Evolutionary conservation across 805 yeast genomes (phyloP).

Genomic region (Ogataea kodamae): DNA sequence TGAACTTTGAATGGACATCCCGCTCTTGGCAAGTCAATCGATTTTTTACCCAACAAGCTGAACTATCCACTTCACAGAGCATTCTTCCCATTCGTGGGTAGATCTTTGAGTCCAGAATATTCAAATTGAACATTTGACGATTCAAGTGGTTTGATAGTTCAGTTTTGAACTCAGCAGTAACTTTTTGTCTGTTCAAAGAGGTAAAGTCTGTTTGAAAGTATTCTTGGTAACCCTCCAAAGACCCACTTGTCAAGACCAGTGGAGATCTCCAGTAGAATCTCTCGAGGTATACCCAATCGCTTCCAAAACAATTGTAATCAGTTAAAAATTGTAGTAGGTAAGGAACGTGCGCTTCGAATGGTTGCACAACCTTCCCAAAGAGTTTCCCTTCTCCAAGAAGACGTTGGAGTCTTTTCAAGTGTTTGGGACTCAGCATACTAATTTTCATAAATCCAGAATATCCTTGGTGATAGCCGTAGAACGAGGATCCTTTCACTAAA

Average conservation of each 20-base stretch:
- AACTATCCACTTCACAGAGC: constrained; percentile 67
- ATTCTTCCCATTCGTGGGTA: constrained; percentile 58
- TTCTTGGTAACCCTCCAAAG: constrained; percentile 14
- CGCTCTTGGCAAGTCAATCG: constrained; percentile 42
- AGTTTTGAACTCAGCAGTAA: constrained; percentile 32
- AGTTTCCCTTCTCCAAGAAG: constrained; percentile 44
- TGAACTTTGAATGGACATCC: constrained; percentile 45
- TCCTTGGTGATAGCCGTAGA: constrained; percentile 79
- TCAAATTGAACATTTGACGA: constrained; percentile 10
- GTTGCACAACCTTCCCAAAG: constrained; percentile 39
- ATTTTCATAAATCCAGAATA: constrained; percentile 66
- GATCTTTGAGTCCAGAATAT: constrained; percentile 29
- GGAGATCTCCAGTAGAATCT: constrained; percentile 58
- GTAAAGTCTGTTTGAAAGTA: constrained; percentile 26
- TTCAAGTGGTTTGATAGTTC: constrained; percentile 28
- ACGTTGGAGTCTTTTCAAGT: constrained; percentile 50
- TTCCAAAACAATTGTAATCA: constrained; percentile 82
- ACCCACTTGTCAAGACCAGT: constrained; percentile 23
- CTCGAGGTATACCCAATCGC: constrained; percentile 64
- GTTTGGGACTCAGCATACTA: constrained; percentile 59
- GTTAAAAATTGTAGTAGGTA: constrained; percentile 70
- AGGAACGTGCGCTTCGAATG: constrained; percentile 81
- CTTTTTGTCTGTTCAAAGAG: constrained; percentile 24
- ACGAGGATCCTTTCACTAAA: constrained; percentile 70
- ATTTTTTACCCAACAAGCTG: constrained; percentile 59